Percentiles rank a stretch among this genome's conserved stretches.
Conservation (phyloP, 108 stramenopile genomes). For the Skeletonema menzelii region DNA sequence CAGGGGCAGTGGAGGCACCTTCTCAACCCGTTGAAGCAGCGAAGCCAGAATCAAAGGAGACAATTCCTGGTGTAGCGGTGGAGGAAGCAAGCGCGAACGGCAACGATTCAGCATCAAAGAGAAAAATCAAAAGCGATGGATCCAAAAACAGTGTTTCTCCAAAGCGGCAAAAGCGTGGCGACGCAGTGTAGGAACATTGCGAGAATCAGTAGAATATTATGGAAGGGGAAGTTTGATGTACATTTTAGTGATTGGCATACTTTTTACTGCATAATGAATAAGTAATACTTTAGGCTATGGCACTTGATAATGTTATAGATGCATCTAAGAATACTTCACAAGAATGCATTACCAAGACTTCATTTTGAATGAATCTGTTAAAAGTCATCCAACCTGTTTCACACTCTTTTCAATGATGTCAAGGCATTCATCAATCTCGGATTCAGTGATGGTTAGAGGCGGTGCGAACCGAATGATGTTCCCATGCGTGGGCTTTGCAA, state of each 20-base stretch:
- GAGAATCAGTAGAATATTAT: not conserved
- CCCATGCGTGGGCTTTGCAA: slow-evolving; percentile 99
- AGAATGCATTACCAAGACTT: no score
- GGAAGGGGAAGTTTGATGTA: not conserved
- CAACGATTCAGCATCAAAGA: slow-evolving; percentile 17
- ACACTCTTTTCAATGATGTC: slow-evolving; percentile 85
- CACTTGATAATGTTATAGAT: no score
- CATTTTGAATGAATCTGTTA: no score
- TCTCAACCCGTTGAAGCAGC: slow-evolving; percentile 11
- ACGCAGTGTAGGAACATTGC: slow-evolving; percentile 17
- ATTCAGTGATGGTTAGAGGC: slow-evolving; percentile 90
- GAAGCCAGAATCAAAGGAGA: slow-evolving; percentile 1
- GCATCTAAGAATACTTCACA: no score
- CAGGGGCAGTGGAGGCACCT: slow-evolving; percentile 6
- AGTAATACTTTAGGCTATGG: no score
- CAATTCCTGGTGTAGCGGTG: not conserved
- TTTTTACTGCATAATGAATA: slow-evolving; percentile 4
- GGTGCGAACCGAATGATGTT: slow-evolving; percentile 99
- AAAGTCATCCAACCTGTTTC: slow-evolving; percentile 45
- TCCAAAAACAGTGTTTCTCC: slow-evolving; percentile 32
- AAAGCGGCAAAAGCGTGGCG: slow-evolving; percentile 34
- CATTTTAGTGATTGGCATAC: slow-evolving; percentile 2
- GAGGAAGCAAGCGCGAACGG: slow-evolving; percentile 7
- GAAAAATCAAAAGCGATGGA: slow-evolving; percentile 25
- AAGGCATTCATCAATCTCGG: slow-evolving; percentile 85